Conservation (phyloP, 2,329 filamentous ascomycete species). For the Didymella exigua region DNA sequence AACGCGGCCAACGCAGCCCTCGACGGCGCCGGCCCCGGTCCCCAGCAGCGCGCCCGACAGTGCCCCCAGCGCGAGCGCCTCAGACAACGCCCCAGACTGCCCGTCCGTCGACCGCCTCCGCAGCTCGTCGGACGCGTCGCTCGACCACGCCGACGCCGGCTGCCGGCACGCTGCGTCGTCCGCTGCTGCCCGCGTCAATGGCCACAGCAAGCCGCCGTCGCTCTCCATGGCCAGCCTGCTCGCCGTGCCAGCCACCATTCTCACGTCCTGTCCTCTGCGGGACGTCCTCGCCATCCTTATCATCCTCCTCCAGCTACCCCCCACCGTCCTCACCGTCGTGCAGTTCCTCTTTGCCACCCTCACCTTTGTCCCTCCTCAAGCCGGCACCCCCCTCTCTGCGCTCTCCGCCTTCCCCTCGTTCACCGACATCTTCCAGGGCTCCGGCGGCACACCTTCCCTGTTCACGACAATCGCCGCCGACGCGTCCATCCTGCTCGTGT, state of each 20-base stretch:
- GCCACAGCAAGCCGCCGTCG: conserved; percentile 63
- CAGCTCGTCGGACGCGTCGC: conserved; percentile 52
- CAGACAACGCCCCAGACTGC: conserved; percentile 17
- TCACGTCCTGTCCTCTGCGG: conserved; percentile 86
- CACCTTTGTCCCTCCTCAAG: conserved; percentile 82
- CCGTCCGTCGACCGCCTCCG: conserved; percentile 44
- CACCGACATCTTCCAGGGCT: conserved; percentile 89
- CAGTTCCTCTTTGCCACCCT: conserved; percentile 92
- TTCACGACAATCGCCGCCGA: conserved; percentile 86
- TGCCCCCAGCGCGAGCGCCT: background rate
- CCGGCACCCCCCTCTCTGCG: conserved; percentile 75
- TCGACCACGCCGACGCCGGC: conserved; percentile 46
- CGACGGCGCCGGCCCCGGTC: conserved; percentile 6
- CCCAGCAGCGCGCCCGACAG: conserved; percentile 15
- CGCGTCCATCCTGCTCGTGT: conserved; percentile 78
- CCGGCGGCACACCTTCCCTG: conserved; percentile 82
- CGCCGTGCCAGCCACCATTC: conserved; percentile 81
- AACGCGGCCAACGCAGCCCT: conserved; percentile 11
- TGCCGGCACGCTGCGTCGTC: conserved; percentile 45
- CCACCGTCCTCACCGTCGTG: conserved; percentile 83
- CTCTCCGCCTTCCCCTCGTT: conserved; percentile 77
- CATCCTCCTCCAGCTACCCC: conserved; percentile 89
- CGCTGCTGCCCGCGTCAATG: conserved; percentile 69
- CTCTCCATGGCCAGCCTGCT: conserved; percentile 71
- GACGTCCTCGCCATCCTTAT: conserved; percentile 97